These are phyloP conservation scores for Xylariaceae sp. DNA, from an alignment of 2,329 filamentous ascomycete genomes.

Conservation along the genomic window DNA sequence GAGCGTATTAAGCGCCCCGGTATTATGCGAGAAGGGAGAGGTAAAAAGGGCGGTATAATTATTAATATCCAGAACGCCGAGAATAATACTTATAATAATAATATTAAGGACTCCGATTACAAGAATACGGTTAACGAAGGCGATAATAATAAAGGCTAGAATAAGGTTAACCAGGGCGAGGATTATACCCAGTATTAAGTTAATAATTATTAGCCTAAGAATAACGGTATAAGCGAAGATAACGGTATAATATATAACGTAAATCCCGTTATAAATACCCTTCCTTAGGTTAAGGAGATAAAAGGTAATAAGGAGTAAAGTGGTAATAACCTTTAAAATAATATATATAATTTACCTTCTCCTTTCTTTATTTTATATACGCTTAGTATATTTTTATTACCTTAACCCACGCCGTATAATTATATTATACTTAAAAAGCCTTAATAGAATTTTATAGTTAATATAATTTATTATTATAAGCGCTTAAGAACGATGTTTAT, in stretches of 20 bases:
- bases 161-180: not conserved
- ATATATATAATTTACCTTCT: not conserved
- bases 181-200: not conserved
- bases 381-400: not conserved
- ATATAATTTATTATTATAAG: not conserved
- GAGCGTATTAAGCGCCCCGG: no score
- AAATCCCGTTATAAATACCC: not conserved
- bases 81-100: not conserved
- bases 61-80: no score
- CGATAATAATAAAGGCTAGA: not conserved
- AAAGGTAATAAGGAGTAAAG: not conserved
- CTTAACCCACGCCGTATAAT: not conserved
- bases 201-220: not conserved
- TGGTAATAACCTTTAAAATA: not conserved
- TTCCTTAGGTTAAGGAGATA: no score
- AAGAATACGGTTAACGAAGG: not conserved
- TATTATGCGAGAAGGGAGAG: no score
- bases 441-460: no score
- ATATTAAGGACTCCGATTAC: not conserved
- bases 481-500: no score
- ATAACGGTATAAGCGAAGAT: not conserved
- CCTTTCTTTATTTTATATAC: not conserved
- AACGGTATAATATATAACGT: not conserved
- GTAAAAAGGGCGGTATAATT: no score
- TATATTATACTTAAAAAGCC: not conserved